phyloP scores from a whole-genome alignment of 2,329 filamentous ascomycete genomes.

The Fusarium xyrophilum region DNA sequence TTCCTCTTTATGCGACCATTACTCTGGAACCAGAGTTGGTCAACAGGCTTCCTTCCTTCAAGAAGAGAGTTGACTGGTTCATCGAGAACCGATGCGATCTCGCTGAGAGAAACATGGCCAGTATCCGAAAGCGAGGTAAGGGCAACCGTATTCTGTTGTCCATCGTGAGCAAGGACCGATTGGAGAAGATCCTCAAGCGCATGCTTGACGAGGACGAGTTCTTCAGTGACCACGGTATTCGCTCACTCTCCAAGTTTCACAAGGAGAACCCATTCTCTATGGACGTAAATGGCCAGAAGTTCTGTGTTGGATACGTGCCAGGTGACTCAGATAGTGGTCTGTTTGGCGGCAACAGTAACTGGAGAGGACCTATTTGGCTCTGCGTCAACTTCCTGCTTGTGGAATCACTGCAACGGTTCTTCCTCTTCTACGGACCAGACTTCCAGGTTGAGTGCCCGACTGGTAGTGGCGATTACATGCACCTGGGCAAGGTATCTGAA shows the following conservation, averaged over 20 bases:
- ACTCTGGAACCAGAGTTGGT: conserved; percentile 94
- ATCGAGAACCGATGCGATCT: conserved; percentile 85
- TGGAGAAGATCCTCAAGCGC: conserved; percentile 84
- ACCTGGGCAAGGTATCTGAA: conserved; percentile 91
- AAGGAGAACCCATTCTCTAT: conserved; percentile 90
- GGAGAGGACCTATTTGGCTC: conserved; percentile 94
- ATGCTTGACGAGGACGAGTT: conserved; percentile 98
- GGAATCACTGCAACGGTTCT: conserved; percentile 93
- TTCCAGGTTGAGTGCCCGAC: conserved; percentile 94
- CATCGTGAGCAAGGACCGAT: conserved; percentile 90
- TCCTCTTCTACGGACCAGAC: conserved; percentile 90
- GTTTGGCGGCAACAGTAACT: conserved; percentile 97
- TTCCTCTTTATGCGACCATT: conserved; percentile 89
- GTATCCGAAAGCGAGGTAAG: conserved; percentile 88
- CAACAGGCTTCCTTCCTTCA: conserved; percentile 90
- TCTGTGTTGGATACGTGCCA: conserved; percentile 86
- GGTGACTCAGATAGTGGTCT: conserved; percentile 96
- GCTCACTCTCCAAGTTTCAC: conserved; percentile 90
- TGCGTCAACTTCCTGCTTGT: conserved; percentile 95
- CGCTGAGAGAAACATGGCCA: conserved; percentile 92
- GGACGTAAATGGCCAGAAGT: conserved; percentile 92
- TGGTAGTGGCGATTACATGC: conserved; percentile 93
- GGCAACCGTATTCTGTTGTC: conserved; percentile 86
- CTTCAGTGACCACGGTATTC: conserved; percentile 86
- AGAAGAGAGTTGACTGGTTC: conserved; percentile 93